These are phyloP conservation scores for Calonectria fujianensis DNA, from an alignment of 2,329 filamentous ascomycete genomes.

Conservation along the genomic window DNA sequence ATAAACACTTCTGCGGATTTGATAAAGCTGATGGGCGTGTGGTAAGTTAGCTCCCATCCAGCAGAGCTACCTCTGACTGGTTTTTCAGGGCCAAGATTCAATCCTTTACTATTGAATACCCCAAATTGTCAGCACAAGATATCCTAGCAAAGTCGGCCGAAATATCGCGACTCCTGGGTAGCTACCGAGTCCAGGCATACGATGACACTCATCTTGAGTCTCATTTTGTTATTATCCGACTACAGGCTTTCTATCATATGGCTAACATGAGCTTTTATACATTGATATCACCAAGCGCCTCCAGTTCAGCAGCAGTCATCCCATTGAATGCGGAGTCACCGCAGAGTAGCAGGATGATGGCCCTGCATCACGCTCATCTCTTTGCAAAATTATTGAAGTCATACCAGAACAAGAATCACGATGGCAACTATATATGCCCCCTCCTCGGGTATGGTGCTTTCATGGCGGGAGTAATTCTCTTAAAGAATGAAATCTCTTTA, in stretches of 20 bases:
- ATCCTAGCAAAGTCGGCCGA: not conserved
- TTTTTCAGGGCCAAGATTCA: constrained; percentile 10
- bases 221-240: not conserved
- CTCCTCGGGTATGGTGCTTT: constrained; percentile 4
- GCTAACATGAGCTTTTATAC: not conserved
- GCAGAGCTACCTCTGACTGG: not conserved
- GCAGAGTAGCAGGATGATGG: not conserved
- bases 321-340: not conserved
- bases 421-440: not conserved
- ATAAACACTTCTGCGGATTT: not conserved
- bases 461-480: not conserved
- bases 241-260: not conserved
- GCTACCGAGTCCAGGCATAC: not conserved
- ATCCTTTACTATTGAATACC: not conserved
- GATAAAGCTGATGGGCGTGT: not conserved
- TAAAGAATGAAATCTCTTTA: not conserved
- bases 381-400: not conserved
- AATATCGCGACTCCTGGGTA: not conserved
- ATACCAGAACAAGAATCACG: not conserved
- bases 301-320: not conserved
- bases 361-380: not conserved
- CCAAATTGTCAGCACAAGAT: not conserved
- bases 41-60: not conserved
- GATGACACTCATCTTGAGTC: not conserved
- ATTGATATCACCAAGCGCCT: not conserved